Evolutionary conservation across 495 filamentous ascomycete genomes (phyloP).

Genomic region (Ramalina intermedia): DNA sequence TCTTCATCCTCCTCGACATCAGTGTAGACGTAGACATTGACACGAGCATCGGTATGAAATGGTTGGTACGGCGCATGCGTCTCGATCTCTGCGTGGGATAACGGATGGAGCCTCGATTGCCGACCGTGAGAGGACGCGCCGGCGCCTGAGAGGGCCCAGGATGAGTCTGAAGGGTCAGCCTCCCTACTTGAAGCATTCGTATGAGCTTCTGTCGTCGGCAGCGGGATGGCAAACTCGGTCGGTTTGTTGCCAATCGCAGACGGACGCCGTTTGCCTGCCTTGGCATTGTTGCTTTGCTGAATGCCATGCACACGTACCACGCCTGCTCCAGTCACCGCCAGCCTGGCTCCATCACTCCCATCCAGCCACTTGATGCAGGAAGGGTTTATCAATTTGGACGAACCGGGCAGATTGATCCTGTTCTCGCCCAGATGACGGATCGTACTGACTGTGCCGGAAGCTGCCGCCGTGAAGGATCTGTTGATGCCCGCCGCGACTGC

Average conservation of each 20-base stretch:
- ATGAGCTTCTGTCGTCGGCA: constrained; percentile 12
- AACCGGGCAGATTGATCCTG: constrained; percentile 55
- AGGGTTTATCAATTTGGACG: constrained; percentile 22
- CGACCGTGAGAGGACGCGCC: constrained; percentile 2
- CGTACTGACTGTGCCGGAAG: constrained; percentile 61
- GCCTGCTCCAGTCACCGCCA: constrained; percentile 43
- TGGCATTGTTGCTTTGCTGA: constrained; percentile 12
- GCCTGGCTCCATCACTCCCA: constrained; percentile 34
- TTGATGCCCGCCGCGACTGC: constrained; percentile 70
- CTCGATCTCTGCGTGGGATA: constrained; percentile 84
- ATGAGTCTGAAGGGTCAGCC: constrained; percentile 2
- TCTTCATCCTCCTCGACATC: constrained; percentile 13
- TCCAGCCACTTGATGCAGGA: constrained; percentile 44
- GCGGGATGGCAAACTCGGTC: constrained; percentile 48
- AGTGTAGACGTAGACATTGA: constrained; percentile 50
- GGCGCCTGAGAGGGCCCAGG: constrained; percentile 8
- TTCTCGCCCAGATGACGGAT: constrained; percentile 76
- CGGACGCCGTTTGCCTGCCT: constrained; percentile 33
- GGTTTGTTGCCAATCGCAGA: constrained; percentile 42
- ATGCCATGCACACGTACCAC: constrained; percentile 54
- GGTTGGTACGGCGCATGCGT: constrained; percentile 82
- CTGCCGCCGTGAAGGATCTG: constrained; percentile 70
- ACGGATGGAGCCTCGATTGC: constrained; percentile 31
- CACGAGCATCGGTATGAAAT: constrained; percentile 75
- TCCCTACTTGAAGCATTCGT: neutral